Evolutionary conservation across 257 asterid genomes (phyloP).

Genomic region (Voacanga thouarsii): DNA sequence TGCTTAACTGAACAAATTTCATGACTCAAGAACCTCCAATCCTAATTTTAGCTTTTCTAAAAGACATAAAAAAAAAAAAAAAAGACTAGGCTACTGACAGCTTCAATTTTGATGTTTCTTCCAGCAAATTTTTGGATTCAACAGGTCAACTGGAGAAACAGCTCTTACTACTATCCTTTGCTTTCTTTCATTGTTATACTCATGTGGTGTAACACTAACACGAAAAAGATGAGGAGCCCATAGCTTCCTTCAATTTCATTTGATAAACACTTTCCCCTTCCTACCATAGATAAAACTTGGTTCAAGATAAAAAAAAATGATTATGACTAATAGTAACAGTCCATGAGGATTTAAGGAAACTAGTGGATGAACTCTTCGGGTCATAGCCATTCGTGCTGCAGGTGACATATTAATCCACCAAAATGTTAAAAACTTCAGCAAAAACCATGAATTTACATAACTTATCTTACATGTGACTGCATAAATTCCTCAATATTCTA

Average conservation of each 20-base stretch:
- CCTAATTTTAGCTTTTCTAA: no score
- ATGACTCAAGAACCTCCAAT: no score
- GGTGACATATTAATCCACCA: constrained; percentile 65
- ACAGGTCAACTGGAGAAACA: no score
- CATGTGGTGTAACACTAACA: constrained; percentile 60
- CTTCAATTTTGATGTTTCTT: no score
- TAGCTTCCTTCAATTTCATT: constrained; percentile 44
- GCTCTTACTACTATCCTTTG: no score
- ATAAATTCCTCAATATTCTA: background rate
- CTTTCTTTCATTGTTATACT: constrained; percentile 74
- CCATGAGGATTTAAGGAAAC: constrained; percentile 86
- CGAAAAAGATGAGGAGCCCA: constrained; percentile 76
- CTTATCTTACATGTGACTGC: background rate
- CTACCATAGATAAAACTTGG: constrained; percentile 20
- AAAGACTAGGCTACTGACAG: no score
- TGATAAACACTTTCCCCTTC: constrained; percentile 42
- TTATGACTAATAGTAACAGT: background rate
- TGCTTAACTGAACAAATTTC: no score
- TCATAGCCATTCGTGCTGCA: constrained; percentile 76
- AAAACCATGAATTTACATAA: background rate
- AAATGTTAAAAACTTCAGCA: background rate
- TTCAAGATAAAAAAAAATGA: background rate
- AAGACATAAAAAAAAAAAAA: no score
- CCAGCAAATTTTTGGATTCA: no score
- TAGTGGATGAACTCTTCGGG: constrained; percentile 79